A percentile compares a stretch with the other conserved stretches of the same genome.
phyloP scores from a whole-genome alignment of 768 basidiomycete species.

The Lactifluus echinatus region DNA sequence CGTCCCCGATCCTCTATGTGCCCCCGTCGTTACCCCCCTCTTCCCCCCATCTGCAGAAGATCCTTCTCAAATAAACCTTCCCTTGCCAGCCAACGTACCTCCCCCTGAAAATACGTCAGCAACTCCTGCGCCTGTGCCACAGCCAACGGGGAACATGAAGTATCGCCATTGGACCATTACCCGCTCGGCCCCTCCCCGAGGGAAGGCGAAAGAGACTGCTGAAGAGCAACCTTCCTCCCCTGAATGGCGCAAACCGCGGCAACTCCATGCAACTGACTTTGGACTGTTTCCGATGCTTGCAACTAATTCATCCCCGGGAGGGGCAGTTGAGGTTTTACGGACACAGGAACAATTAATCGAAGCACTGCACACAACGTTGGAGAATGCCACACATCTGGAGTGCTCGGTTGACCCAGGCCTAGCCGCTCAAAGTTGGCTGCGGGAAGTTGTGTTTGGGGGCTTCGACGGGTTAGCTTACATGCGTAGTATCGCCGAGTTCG shows the following conservation, averaged over 20 bases:
- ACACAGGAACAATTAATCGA: constrained; percentile 27
- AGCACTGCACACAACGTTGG: constrained; percentile 20
- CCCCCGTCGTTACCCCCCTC: constrained; percentile 50
- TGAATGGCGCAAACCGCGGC: constrained; percentile 42
- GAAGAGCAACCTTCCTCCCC: constrained; percentile 31
- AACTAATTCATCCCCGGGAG: constrained; percentile 16
- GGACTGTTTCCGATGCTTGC: constrained; percentile 50
- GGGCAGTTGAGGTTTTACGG: constrained; percentile 21
- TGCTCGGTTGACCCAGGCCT: constrained; percentile 26
- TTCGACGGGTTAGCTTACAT: constrained; percentile 69
- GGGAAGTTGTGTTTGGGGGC: constrained; percentile 74
- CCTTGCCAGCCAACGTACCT: constrained; percentile 24
- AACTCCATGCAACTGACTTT: constrained; percentile 48
- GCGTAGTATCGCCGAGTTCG: constrained; percentile 68
- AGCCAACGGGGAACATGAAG: constrained; percentile 6
- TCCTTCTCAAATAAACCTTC: constrained; percentile 21
- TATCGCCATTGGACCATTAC: constrained; percentile 55
- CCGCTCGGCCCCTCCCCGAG: constrained; percentile 39
- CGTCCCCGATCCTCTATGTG: constrained; percentile 47
- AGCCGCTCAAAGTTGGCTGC: constrained; percentile 57
- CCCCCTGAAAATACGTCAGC: constrained; percentile 24
- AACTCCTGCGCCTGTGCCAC: constrained; percentile 4
- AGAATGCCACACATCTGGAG: constrained; percentile 6
- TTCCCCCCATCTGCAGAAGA: constrained; percentile 32
- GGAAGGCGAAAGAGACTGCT: constrained; percentile 47